Evolutionary conservation across 1,284 basidiomycete species (phyloP).

Genomic region (Ustilago xerochloae): DNA sequence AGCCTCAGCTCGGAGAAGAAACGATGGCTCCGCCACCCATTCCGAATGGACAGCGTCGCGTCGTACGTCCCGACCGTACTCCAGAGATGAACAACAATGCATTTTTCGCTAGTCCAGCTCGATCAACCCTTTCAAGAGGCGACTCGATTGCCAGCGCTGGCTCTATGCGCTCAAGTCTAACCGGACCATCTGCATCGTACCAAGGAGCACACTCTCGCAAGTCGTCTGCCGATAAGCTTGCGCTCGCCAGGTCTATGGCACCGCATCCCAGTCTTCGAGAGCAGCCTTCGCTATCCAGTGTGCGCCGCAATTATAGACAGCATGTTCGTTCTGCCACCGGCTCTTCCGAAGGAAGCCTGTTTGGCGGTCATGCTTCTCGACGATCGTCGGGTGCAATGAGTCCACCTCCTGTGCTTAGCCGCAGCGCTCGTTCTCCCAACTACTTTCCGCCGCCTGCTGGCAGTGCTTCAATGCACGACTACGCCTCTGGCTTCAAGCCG

Average conservation of each 20-base stretch:
- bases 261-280: slow-evolving; percentile 35
- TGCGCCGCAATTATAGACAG: slow-evolving; percentile 37
- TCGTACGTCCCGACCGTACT: slow-evolving; percentile 8
- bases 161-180: slow-evolving; percentile 22
- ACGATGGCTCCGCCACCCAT: not conserved
- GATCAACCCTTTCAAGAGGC: slow-evolving; percentile 18
- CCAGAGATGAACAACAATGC: slow-evolving; percentile 22
- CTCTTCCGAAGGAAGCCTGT: slow-evolving; percentile 42
- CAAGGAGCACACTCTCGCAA: slow-evolving; percentile 35
- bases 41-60: not conserved
- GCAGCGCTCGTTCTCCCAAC: slow-evolving; percentile 52
- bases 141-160: slow-evolving; percentile 17
- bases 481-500: slow-evolving; percentile 51
- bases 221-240: slow-evolving; percentile 35
- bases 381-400: slow-evolving; percentile 43
- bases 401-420: slow-evolving; percentile 38
- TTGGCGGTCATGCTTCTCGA: slow-evolving; percentile 26
- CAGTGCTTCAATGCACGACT: slow-evolving; percentile 29
- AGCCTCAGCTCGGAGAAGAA: not conserved
- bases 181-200: slow-evolving; percentile 15
- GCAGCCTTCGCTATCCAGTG: slow-evolving; percentile 36
- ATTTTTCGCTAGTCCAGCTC: slow-evolving; percentile 17
- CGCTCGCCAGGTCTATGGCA: slow-evolving; percentile 24
- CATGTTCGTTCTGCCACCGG: slow-evolving; percentile 35
- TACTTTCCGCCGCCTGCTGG: slow-evolving; percentile 53